Evolutionary conservation across 495 filamentous ascomycete genomes (phyloP).

Genomic region (Neurospora sp.): DNA sequence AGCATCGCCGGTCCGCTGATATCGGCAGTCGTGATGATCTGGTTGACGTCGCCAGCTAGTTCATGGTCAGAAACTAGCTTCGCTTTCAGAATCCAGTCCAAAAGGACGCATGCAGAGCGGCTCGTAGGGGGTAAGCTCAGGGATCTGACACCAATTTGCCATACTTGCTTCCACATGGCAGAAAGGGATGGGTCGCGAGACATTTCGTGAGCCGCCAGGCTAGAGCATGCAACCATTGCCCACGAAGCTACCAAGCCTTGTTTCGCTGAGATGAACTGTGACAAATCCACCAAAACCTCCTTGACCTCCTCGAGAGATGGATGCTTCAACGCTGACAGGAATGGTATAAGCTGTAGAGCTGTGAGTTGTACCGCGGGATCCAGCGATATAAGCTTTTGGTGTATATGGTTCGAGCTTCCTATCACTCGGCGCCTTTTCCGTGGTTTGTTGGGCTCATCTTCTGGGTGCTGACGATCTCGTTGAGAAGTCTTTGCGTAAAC

Average conservation of each 20-base stretch:
- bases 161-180: constrained; percentile 55
- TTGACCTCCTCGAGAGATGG: constrained; percentile 29
- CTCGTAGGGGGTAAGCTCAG: constrained; percentile 60
- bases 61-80: constrained; percentile 53
- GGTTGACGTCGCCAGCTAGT: constrained; percentile 51
- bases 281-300: constrained; percentile 25
- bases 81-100: constrained; percentile 53
- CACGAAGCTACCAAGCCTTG: constrained; percentile 30
- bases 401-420: constrained; percentile 47
- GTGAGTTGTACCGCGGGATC: constrained; percentile 48
- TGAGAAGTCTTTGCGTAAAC: constrained; percentile 27
- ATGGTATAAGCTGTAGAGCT: constrained; percentile 70
- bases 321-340: constrained; percentile 43
- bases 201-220: constrained; percentile 7
- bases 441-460: constrained; percentile 30
- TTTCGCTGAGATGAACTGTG: constrained; percentile 26
- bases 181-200: constrained; percentile 16
- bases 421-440: constrained; percentile 55
- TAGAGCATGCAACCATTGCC: constrained; percentile 50
- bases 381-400: constrained; percentile 47
- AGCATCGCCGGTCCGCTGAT: constrained; percentile 70
- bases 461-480: constrained; percentile 11
- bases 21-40: constrained; percentile 62
- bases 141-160: constrained; percentile 62
- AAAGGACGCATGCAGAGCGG: constrained; percentile 69